A percentile compares a stretch with the other conserved stretches of the same genome.
These are phyloP conservation scores for Botrytis fabae DNA, from an alignment of 2,329 filamentous ascomycete genomes.

Conservation along the genomic window DNA sequence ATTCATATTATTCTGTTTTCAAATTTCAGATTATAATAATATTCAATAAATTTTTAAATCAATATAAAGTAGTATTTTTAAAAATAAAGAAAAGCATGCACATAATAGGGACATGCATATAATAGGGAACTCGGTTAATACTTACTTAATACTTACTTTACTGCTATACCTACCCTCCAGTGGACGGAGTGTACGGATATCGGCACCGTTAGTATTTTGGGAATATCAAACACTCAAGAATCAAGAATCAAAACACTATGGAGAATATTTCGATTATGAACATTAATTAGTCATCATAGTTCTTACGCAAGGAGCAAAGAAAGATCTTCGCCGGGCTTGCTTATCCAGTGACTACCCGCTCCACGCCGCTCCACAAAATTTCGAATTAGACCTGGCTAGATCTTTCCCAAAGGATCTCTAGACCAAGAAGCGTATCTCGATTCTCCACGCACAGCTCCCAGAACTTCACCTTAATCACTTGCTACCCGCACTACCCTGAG, in stretches of 20 bases:
- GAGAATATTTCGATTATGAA: neutral
- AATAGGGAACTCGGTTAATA: too few relatives aligned
- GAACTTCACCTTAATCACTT: neutral
- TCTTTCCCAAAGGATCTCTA: constrained; percentile 17
- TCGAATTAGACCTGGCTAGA: constrained; percentile 22
- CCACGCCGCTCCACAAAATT: constrained; percentile 4
- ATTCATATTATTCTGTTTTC: too few relatives aligned
- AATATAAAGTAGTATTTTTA: too few relatives aligned
- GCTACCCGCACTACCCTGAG: neutral
- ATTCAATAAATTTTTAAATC: too few relatives aligned
- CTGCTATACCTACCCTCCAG: neutral
- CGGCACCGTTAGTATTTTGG: neutral
- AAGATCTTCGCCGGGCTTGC: constrained; percentile 17
- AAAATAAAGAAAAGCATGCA: too few relatives aligned
- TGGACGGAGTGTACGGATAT: neutral
- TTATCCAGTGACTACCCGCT: constrained; percentile 11
- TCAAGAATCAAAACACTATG: neutral
- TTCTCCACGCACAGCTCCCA: neutral
- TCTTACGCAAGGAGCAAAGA: neutral
- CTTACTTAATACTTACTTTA: too few relatives aligned
- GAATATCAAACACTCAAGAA: constrained; percentile 2
- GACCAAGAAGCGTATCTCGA: neutral
- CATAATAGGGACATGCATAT: too few relatives aligned
- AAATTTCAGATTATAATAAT: too few relatives aligned
- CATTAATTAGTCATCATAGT: constrained; percentile 1